A percentile compares a stretch with the other conserved stretches of the same genome.
Conservation (phyloP, 768 basidiomycete species). For the Cyathus striatus region DNA sequence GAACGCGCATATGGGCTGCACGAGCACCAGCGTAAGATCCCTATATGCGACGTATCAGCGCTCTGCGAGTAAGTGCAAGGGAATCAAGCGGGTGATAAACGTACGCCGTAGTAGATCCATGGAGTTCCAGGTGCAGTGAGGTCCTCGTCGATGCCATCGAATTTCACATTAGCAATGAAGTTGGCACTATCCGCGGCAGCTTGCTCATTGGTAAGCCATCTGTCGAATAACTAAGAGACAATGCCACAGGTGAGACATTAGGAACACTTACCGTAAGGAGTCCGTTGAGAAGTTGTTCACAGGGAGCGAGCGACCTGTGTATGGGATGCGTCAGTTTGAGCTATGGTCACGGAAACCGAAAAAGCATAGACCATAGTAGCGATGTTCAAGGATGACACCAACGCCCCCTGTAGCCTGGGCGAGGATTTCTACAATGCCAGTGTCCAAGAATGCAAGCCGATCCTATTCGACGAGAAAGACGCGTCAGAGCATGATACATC, state of each 20-base stretch:
- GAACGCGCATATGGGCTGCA: slow-evolving; percentile 83
- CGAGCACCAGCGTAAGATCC: slow-evolving; percentile 93
- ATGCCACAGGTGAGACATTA: no score
- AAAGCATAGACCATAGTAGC: slow-evolving; percentile 89
- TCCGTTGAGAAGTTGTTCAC: slow-evolving; percentile 79
- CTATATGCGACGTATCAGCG: slow-evolving; percentile 25
- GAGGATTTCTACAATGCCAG: slow-evolving; percentile 84
- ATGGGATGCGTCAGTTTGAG: no score
- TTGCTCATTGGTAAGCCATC: slow-evolving; percentile 88
- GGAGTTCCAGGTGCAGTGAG: slow-evolving; percentile 69
- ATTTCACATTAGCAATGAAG: slow-evolving; percentile 81
- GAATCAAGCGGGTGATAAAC: no score
- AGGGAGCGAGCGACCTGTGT: slow-evolving; percentile 71
- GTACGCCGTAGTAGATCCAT: slow-evolving; percentile 92
- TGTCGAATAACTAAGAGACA: no score
- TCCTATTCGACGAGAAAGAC: slow-evolving; percentile 32
- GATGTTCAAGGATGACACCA: slow-evolving; percentile 87
- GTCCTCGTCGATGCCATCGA: slow-evolving; percentile 65
- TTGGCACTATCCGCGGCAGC: slow-evolving; percentile 87
- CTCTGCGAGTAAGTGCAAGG: neutral
- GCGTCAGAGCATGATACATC: neutral
- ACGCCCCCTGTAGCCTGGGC: slow-evolving; percentile 82
- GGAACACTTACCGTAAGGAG: slow-evolving; percentile 53
- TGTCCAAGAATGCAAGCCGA: slow-evolving; percentile 58
- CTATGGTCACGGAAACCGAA: no score